Conservation (phyloP, 2,329 filamentous ascomycete species). For the Colletotrichum nymphaeae region DNA sequence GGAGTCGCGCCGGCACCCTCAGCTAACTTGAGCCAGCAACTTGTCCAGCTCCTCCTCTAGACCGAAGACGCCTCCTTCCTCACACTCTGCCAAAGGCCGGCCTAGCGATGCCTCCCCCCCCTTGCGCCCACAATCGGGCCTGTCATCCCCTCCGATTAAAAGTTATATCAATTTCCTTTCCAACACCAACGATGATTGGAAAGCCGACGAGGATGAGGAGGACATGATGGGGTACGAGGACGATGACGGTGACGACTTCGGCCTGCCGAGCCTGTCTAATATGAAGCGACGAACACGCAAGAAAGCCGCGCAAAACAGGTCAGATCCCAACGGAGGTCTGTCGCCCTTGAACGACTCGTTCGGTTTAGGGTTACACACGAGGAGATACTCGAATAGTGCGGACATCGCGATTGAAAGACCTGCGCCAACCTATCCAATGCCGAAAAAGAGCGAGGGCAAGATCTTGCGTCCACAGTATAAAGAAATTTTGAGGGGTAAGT, state of each 20-base stretch:
- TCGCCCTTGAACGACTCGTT: slow-evolving; percentile 53
- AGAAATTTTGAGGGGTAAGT: slow-evolving; percentile 81
- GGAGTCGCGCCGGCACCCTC: neutral
- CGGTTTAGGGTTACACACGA: slow-evolving; percentile 50
- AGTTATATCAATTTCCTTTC: slow-evolving; percentile 86
- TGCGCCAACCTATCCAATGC: slow-evolving; percentile 83
- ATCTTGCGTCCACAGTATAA: slow-evolving; percentile 98
- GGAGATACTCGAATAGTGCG: slow-evolving; percentile 83
- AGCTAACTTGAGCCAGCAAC: slow-evolving; percentile 57
- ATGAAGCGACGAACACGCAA: slow-evolving; percentile 80
- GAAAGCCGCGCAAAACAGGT: slow-evolving; percentile 58
- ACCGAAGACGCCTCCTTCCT: slow-evolving; percentile 81
- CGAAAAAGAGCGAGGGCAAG: slow-evolving; percentile 92
- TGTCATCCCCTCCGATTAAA: slow-evolving; percentile 74
- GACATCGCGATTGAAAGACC: slow-evolving; percentile 95
- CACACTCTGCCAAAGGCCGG: slow-evolving; percentile 64
- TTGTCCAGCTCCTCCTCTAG: slow-evolving; percentile 70
- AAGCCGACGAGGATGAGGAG: slow-evolving; percentile 77
- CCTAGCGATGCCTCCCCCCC: slow-evolving; percentile 68
- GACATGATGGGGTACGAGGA: slow-evolving; percentile 84
- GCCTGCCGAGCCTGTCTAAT: slow-evolving; percentile 89
- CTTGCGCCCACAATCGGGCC: slow-evolving; percentile 61
- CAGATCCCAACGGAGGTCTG: slow-evolving; percentile 42
- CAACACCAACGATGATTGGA: slow-evolving; percentile 86
- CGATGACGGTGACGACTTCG: slow-evolving; percentile 94